Evolutionary conservation across 345 rosid species (phyloP), one percentile per base, ranked within the genome.

Genomic region (Crucihimalaya himalaica): DNA sequence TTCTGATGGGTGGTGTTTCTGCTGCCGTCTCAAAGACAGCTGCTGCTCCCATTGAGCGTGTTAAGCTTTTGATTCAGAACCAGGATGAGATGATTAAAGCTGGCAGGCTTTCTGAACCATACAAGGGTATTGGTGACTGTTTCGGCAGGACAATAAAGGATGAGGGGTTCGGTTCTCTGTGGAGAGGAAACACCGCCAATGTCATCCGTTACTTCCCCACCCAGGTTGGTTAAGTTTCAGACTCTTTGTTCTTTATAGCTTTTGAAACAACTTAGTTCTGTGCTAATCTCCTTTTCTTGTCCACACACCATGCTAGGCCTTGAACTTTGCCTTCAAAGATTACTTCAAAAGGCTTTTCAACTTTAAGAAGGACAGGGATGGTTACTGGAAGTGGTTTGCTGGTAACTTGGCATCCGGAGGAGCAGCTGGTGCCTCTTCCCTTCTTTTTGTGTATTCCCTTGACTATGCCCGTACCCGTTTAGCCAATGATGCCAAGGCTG

Each of bases 291-390:
- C 31, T 15, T 3, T 3, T 20, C 40, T 16, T 29, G 50, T 73
- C 74, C 21, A 39, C 45, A 16, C 31, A 71, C 74, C 21, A 39
- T 50, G 19, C 31, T 79, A 88, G 97, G 97, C 97, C 68, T 68
- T 90, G 88, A 90, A 90, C 86, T 90, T 90, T 81, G 96, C 96
- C 0, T 90, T 90, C 86, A 90, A 89, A 67, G 96, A 89, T 82
- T 81, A 89, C 83, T 89, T 89, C 81, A 89, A 89, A 82, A 87
- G 88, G 78, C 80, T 87, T 58, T 89, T 89, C 71, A 89, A 89
- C 88, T 87, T 85, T 78, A 89, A 87, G 92, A 89, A 89, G 73
- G 95, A 89, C 81, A 88, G 62, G 20, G 90, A 86, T 78, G 92
- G 92, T 58, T 89, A 89, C 85, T 89, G 96, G 96, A 87, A 86